Conservation (phyloP, 108 stramenopile species). For the Aurantiochytrium sp. region DNA sequence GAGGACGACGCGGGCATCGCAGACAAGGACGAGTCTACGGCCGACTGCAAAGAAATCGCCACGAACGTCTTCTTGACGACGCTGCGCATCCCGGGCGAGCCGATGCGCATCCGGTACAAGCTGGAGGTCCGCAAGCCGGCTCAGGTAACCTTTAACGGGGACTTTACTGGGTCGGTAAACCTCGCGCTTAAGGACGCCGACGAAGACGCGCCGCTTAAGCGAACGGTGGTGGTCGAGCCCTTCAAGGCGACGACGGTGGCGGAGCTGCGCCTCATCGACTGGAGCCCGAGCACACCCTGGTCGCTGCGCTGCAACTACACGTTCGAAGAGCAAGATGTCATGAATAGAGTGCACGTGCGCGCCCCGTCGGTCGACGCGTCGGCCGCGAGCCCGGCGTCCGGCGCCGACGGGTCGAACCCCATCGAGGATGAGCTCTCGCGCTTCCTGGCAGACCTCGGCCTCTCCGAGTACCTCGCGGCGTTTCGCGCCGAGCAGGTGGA, state of each 20-base stretch:
- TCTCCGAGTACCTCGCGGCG: not conserved
- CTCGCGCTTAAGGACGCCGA: not conserved
- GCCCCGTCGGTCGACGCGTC: too few species aligned
- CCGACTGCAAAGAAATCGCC: not conserved
- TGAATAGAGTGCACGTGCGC: not conserved
- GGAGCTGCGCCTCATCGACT: not conserved
- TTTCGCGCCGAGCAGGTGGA: constrained; percentile 25
- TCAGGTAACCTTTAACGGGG: not conserved
- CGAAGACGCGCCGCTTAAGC: not conserved
- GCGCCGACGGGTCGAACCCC: too few species aligned
- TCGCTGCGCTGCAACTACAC: not conserved
- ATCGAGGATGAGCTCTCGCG: not conserved
- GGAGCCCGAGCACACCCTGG: not conserved
- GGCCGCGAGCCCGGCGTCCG: too few species aligned
- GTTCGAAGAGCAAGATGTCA: not conserved
- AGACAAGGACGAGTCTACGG: not conserved
- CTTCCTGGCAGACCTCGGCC: not conserved
- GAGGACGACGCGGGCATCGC: not conserved
- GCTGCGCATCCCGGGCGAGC: not conserved
- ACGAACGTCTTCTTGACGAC: constrained; percentile 6
- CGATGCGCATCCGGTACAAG: constrained; percentile 1
- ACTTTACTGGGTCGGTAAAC: not conserved
- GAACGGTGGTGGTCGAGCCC: not conserved
- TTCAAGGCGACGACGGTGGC: constrained; percentile 4
- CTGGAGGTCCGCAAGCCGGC: not conserved